phyloP scores from a whole-genome alignment of 192 early-diverging fungal species.

The Coemansia sp. region DNA sequence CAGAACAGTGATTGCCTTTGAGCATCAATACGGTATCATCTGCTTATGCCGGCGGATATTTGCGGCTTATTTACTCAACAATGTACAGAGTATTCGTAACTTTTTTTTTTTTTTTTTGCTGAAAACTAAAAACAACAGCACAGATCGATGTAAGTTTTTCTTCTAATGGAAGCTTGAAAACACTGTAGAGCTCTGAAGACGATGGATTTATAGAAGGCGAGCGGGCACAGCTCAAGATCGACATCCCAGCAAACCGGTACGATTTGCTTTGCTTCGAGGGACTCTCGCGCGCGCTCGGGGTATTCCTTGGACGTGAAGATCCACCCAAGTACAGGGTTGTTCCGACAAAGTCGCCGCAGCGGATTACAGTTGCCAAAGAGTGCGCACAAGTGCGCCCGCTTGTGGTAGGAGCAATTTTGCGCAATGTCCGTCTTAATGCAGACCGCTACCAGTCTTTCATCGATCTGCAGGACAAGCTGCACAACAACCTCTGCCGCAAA shows the following conservation, averaged over 20 bases:
- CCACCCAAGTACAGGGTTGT: constrained; percentile 33
- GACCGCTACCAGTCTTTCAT: constrained; percentile 93
- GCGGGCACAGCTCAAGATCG: constrained; percentile 86
- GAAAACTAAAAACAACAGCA: no score
- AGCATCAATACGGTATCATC: no score
- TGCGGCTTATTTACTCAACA: no score
- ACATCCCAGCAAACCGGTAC: constrained; percentile 98
- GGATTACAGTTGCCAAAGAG: constrained; percentile 55
- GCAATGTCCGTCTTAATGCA: constrained; percentile 79
- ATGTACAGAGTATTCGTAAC: no score
- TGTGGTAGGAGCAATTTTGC: constrained; percentile 87
- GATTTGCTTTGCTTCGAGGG: constrained; percentile 98
- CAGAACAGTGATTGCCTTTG: neutral
- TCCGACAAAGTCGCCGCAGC: constrained; percentile 23
- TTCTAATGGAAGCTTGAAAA: no score
- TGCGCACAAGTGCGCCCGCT: constrained; percentile 80
- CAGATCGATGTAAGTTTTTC: no score
- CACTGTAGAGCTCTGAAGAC: constrained; percentile 34
- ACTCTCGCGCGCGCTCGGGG: constrained; percentile 80
- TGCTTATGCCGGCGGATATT: no score
- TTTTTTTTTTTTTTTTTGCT: no score
- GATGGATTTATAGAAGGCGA: constrained; percentile 53
- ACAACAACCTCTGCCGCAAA: constrained; percentile 94
- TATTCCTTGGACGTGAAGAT: constrained; percentile 72
- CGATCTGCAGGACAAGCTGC: constrained; percentile 97